Percentiles rank a stretch among this genome's conserved stretches.
phyloP scores from a whole-genome alignment of 345 rosid species.

The Aquilaria malaccensis region DNA sequence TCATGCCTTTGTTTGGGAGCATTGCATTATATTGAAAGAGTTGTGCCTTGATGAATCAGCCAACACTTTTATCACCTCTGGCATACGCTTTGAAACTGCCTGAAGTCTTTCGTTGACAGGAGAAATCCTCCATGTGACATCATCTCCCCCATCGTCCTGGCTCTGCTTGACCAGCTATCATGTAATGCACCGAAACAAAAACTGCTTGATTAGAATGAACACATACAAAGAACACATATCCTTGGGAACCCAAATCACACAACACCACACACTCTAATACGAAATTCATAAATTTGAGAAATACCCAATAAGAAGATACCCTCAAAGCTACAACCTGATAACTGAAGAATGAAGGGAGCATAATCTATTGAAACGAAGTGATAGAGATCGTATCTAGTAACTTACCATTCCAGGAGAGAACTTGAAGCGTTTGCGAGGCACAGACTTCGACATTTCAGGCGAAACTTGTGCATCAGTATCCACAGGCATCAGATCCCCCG shows the following conservation, averaged over 20 bases:
- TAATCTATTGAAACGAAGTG: not conserved
- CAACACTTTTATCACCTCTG: conserved; percentile 40
- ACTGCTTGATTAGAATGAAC: conserved; percentile 2
- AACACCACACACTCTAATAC: not conserved
- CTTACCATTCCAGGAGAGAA: conserved; percentile 93
- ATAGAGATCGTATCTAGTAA: not conserved
- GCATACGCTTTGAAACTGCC: conserved; percentile 54
- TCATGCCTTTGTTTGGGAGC: conserved; percentile 52
- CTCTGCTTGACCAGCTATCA: conserved; percentile 81
- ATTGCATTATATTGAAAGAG: conserved; percentile 41
- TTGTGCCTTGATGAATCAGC: conserved; percentile 41
- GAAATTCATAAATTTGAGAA: not conserved
- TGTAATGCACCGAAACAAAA: conserved; percentile 8
- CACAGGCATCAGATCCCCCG: conserved; percentile 15
- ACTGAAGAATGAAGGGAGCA: not conserved
- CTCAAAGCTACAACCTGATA: not conserved
- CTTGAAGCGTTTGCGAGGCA: conserved; percentile 44
- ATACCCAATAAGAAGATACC: not conserved
- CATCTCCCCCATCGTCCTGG: conserved; percentile 83
- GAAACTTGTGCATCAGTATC: conserved; percentile 28
- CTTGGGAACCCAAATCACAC: not conserved
- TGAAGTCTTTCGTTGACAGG: conserved; percentile 80
- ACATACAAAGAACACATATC: not conserved
- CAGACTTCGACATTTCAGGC: conserved; percentile 52
- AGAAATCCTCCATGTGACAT: conserved; percentile 90